Percentiles rank a stretch among this genome's conserved stretches.
Evolutionary conservation across 768 basidiomycete species (phyloP).

Genomic region (Pleurotus sapidus): DNA sequence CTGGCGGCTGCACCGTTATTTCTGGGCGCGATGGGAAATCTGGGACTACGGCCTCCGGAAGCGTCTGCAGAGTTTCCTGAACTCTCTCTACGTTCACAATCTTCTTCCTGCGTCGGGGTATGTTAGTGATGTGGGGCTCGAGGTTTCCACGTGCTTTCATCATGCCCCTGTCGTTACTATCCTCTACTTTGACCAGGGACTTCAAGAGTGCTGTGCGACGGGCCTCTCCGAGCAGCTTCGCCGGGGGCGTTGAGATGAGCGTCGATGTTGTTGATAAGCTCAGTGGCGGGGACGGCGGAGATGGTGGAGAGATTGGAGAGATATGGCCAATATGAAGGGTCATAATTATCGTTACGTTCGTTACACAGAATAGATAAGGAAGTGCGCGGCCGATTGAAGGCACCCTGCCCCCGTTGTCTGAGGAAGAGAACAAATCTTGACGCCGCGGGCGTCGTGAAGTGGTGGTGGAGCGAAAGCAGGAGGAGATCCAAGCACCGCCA

Average conservation of each 20-base stretch:
- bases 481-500: too few species aligned
- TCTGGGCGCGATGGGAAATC: neutral
- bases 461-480: too few species aligned
- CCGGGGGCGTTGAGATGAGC: neutral
- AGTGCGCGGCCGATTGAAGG: neutral
- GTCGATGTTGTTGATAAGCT: slow-evolving; percentile 6
- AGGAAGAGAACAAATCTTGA: too few species aligned
- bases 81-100: neutral
- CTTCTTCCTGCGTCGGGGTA: slow-evolving; percentile 3
- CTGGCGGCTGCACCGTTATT: neutral
- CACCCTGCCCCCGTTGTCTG: neutral
- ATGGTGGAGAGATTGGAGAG: neutral
- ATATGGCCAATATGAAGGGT: neutral
- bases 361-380: slow-evolving; percentile 5
- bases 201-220: neutral
- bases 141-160: slow-evolving; percentile 7
- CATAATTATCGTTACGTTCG: slow-evolving; percentile 6
- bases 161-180: neutral
- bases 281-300: slow-evolving; percentile 1
- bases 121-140: slow-evolving; percentile 5
- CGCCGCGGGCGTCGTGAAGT: too few species aligned
- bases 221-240: neutral
- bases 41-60: neutral
- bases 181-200: slow-evolving; percentile 1
- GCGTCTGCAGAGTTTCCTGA: neutral